These are phyloP conservation scores for Talaromyces sp. DNA, from an alignment of 2,329 filamentous ascomycete species.

Conservation along the genomic window DNA sequence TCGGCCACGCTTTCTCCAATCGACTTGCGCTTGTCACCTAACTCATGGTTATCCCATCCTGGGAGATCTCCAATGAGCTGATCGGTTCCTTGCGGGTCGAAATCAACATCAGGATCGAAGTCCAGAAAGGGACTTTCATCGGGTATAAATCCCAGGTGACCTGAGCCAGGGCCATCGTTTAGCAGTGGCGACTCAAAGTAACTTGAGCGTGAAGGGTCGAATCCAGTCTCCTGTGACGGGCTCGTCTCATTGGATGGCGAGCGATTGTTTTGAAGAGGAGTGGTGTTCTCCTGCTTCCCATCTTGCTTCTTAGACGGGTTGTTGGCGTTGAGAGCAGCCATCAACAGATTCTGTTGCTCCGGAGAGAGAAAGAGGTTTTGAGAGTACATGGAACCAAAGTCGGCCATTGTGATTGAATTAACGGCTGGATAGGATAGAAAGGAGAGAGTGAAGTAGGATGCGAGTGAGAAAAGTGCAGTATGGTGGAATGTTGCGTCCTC, in stretches of 20 bases:
- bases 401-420: constrained; percentile 24
- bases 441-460: not conserved
- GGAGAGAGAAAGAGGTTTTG: constrained; percentile 65
- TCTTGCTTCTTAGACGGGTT: constrained; percentile 35
- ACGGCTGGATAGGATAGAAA: not conserved
- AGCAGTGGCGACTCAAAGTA: constrained; percentile 25
- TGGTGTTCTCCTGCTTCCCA: constrained; percentile 8
- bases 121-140: constrained; percentile 80
- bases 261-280: not conserved
- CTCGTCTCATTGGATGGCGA: constrained; percentile 7
- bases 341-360: constrained; percentile 70
- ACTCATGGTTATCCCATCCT: constrained; percentile 37
- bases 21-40: constrained; percentile 58
- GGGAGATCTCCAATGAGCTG: constrained; percentile 74
- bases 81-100: constrained; percentile 57
- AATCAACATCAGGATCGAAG: constrained; percentile 74
- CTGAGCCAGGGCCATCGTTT: constrained; percentile 37
- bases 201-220: constrained; percentile 24
- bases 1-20: constrained; percentile 58
- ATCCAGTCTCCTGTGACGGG: constrained; percentile 32
- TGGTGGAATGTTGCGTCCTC: not conserved
- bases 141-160: constrained; percentile 45
- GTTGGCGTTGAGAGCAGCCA: constrained; percentile 71
- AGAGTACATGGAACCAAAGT: constrained; percentile 36
- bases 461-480: not conserved